These are phyloP conservation scores for Leucocoprinus sp. DNA, from an alignment of 768 basidiomycete genomes.

Conservation along the genomic window DNA sequence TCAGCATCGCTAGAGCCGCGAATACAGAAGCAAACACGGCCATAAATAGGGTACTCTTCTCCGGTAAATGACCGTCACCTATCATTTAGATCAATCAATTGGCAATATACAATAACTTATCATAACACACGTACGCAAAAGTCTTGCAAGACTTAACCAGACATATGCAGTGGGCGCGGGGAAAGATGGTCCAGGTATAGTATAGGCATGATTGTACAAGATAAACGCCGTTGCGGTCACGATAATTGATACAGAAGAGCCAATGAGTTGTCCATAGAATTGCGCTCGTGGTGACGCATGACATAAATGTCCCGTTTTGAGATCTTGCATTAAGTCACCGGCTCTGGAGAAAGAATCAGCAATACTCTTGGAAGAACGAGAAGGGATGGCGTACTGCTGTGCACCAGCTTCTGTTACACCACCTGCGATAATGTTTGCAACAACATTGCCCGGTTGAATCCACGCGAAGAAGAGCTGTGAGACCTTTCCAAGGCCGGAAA, in stretches of 20 bases:
- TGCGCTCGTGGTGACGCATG: slow-evolving; percentile 88
- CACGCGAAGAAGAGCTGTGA: slow-evolving; percentile 92
- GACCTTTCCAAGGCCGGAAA: slow-evolving; percentile 90
- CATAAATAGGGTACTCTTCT: slow-evolving; percentile 74
- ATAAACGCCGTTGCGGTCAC: slow-evolving; percentile 84
- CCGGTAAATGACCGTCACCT: slow-evolving; percentile 81
- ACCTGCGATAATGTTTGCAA: slow-evolving; percentile 97
- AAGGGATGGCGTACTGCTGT: slow-evolving; percentile 52
- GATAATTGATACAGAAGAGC: slow-evolving; percentile 79
- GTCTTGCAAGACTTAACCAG: slow-evolving; percentile 73
- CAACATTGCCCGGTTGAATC: slow-evolving; percentile 89
- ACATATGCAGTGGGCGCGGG: slow-evolving; percentile 94
- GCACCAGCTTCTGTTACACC: slow-evolving; percentile 97
- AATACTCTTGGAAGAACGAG: neutral
- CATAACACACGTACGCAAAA: slow-evolving; percentile 49
- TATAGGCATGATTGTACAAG: slow-evolving; percentile 81
- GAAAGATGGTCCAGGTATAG: slow-evolving; percentile 90
- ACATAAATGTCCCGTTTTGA: slow-evolving; percentile 94
- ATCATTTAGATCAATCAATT: slow-evolving; percentile 18
- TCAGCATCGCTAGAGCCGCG: slow-evolving; percentile 54
- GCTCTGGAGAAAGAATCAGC: slow-evolving; percentile 41
- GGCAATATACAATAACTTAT: slow-evolving; percentile 1
- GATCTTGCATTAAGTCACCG: slow-evolving; percentile 97
- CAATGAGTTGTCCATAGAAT: slow-evolving; percentile 90
- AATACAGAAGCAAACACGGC: slow-evolving; percentile 65